Percentiles rank a stretch among this genome's conserved stretches.
Evolutionary conservation across 768 basidiomycete genomes (phyloP).

Genomic region (Cyclocybe aegerita): DNA sequence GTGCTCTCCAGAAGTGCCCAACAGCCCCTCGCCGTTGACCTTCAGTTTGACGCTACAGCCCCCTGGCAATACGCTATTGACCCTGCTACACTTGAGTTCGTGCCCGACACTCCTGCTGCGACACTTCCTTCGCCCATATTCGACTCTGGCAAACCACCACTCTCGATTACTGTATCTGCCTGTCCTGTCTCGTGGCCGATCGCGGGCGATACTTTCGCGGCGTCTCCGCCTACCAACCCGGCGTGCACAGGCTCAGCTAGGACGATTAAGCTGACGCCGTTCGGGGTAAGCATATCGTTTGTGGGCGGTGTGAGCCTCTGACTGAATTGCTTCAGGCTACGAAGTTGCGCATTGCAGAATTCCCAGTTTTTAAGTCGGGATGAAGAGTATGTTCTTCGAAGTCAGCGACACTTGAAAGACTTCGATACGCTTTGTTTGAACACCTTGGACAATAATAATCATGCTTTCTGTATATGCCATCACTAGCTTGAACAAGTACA

Average conservation of each 20-base stretch:
- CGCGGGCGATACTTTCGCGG: conserved; percentile 50
- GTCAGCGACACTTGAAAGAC: no score
- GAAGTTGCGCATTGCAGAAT: conserved; percentile 41
- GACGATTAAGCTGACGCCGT: conserved; percentile 46
- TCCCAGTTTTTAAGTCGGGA: conserved; percentile 33
- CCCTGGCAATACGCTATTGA: conserved; percentile 59
- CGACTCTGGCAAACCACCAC: conserved; percentile 46
- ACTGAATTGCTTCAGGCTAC: conserved; percentile 23
- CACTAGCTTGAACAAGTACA: no score
- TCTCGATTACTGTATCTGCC: conserved; percentile 48
- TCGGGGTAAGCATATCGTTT: conserved; percentile 38
- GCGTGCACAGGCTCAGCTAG: conserved; percentile 39
- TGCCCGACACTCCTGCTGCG: conserved; percentile 26
- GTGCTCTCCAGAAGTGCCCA: conserved; percentile 42
- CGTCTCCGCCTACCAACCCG: conserved; percentile 43
- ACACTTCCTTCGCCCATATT: conserved; percentile 46
- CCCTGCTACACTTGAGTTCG: conserved; percentile 40
- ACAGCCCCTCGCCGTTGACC: conserved; percentile 45
- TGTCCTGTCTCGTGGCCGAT: conserved; percentile 47
- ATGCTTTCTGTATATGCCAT: no score
- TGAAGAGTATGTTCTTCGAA: no score
- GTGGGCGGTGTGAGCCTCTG: background rate
- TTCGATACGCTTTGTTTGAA: no score
- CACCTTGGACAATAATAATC: no score
- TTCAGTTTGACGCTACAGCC: conserved; percentile 47